phyloP scores from a whole-genome alignment of 164 flowering plant species.

The Chloranthus sessilifolius region DNA sequence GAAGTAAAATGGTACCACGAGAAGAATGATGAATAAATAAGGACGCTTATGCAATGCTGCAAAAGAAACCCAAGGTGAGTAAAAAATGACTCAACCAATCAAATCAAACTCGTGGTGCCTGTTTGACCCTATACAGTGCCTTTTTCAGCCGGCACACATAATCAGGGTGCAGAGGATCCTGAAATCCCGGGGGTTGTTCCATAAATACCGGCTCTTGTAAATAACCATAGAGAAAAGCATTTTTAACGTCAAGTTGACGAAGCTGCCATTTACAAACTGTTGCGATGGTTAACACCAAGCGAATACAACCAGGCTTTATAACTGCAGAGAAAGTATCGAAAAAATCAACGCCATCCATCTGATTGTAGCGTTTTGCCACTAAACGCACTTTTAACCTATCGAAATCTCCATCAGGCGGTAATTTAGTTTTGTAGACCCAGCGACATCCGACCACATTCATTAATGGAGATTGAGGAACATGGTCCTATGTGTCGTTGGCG shows the following conservation, averaged over 20 bases:
- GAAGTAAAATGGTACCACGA: not conserved
- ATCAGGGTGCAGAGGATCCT: not conserved
- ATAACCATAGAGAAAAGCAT: not conserved
- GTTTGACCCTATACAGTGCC: not conserved
- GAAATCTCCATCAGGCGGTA: not conserved
- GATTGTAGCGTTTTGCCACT: slow-evolving; percentile 1
- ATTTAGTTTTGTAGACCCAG: slow-evolving; percentile 2
- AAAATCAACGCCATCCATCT: not conserved
- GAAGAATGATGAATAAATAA: not conserved
- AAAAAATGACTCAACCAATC: not conserved
- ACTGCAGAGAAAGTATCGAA: not conserved
- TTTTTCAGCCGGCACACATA: too few relatives aligned
- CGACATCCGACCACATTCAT: not conserved
- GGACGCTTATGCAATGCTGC: not conserved
- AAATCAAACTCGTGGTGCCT: not conserved
- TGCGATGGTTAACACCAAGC: not conserved
- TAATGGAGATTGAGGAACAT: not conserved
- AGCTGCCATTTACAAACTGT: not conserved
- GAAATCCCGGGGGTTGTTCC: not conserved
- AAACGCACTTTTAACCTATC: not conserved
- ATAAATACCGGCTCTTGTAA: not conserved
- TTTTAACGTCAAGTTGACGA: not conserved
- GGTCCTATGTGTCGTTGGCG: not conserved
- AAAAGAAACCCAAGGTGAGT: not conserved
- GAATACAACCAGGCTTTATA: not conserved